These are phyloP conservation scores for Blastobotrys niveus DNA, from an alignment of 1,139 yeast genomes.

Conservation along the genomic window DNA sequence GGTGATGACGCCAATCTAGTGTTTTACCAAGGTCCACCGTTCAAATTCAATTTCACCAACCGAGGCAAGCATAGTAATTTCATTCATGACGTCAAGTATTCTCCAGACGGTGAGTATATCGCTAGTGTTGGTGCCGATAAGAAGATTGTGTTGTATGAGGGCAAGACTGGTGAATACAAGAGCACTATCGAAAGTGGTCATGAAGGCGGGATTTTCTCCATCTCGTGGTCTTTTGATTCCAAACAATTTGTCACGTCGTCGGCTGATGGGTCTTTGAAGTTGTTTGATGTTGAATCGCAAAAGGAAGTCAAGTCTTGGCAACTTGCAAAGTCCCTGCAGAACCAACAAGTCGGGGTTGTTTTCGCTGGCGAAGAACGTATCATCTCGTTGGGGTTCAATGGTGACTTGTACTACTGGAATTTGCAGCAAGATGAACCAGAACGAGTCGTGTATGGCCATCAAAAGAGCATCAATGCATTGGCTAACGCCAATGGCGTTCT, in stretches of 20 bases:
- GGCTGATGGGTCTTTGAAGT: slow-evolving; percentile 70
- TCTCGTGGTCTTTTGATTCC: slow-evolving; percentile 62
- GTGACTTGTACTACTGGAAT: slow-evolving; percentile 61
- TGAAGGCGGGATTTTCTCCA: slow-evolving; percentile 73
- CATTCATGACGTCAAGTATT: slow-evolving; percentile 72
- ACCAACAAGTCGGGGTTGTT: slow-evolving; percentile 79
- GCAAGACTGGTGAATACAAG: slow-evolving; percentile 73
- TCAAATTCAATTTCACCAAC: slow-evolving; percentile 69
- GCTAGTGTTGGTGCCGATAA: slow-evolving; percentile 89
- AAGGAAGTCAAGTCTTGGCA: slow-evolving; percentile 28
- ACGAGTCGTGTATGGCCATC: slow-evolving; percentile 65
- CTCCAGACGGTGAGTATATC: slow-evolving; percentile 62
- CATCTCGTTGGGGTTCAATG: slow-evolving; percentile 65
- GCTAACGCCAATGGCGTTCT: slow-evolving; percentile 35
- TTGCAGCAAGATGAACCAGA: slow-evolving; percentile 38
- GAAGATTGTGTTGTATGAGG: slow-evolving; percentile 71
- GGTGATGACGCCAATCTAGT: slow-evolving; percentile 83
- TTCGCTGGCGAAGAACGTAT: slow-evolving; percentile 52
- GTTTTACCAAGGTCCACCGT: slow-evolving; percentile 89
- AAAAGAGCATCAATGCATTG: slow-evolving; percentile 65
- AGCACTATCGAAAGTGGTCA: slow-evolving; percentile 51
- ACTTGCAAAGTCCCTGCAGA: slow-evolving; percentile 37
- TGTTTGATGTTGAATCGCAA: slow-evolving; percentile 47
- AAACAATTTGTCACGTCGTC: slow-evolving; percentile 67
- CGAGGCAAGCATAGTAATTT: slow-evolving; percentile 74